A percentile compares a stretch with the other conserved stretches of the same genome.
phyloP scores from a whole-genome alignment of 2,329 filamentous ascomycete species.

The Bipolaris cookei region DNA sequence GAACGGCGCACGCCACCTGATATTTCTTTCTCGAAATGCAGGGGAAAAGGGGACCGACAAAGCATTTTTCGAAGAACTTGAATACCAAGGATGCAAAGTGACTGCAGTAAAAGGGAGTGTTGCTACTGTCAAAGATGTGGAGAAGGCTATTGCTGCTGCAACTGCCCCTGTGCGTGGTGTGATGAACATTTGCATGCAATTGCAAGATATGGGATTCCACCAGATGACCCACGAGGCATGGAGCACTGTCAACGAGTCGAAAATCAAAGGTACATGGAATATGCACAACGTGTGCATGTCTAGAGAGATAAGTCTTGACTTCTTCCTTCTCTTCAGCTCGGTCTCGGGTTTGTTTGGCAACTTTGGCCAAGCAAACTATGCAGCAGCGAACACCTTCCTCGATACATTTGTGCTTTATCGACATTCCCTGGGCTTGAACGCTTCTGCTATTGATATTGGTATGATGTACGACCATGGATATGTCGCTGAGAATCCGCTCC shows the following conservation, averaged over 20 bases:
- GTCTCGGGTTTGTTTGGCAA: not conserved
- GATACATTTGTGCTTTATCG: not conserved
- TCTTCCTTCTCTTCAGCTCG: not conserved
- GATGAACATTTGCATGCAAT: not conserved
- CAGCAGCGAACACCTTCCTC: not conserved
- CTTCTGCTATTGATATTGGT: conserved; percentile 59
- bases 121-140: not conserved
- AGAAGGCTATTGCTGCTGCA: not conserved
- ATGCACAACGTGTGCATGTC: not conserved
- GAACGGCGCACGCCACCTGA: conserved; percentile 24
- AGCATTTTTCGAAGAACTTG: not conserved
- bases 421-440: conserved; percentile 24
- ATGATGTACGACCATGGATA: conserved; percentile 54
- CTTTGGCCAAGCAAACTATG: not conserved
- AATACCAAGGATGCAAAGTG: not conserved
- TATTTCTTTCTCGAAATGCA: conserved; percentile 23
- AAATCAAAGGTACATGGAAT: not conserved
- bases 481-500: conserved; percentile 20
- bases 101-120: not conserved
- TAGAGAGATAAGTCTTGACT: not conserved
- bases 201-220: not conserved
- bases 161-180: not conserved
- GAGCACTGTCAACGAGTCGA: not conserved
- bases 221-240: not conserved
- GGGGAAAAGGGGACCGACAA: not conserved